Base-by-base conservation (phyloP, 441 rosid genomes). In the Pelargonium cotyledonis region DNA sequence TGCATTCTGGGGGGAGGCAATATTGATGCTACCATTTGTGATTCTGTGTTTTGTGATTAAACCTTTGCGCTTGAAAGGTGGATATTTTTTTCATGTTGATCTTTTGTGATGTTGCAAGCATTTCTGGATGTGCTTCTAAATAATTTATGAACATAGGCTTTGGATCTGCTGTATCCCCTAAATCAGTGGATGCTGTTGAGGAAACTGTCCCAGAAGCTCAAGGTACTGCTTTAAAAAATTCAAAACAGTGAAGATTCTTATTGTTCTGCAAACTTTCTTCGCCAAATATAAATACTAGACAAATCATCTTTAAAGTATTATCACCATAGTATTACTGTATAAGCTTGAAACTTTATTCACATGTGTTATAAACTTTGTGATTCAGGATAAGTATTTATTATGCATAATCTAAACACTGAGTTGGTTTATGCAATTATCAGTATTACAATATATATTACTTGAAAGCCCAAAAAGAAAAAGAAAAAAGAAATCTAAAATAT, bases 61-160 rank as follows among this genome's bases (percentile, higher is more conserved):
- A 79, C 98, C 98, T 67, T 83, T 90, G 74, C 89, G 83, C 79
- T 76, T 92, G 66, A 92, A 92, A 95, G 99, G 99, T 90, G 77
- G 57, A 15, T 53, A 14, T 21, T 51, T 73, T 73, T 31, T 35
- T 65, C 65, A 51, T 49, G 41, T 53, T 53, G 11, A 49, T 43
- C 47, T 51, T 49, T 75, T 49, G 68, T 3, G 26, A 68, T 71
- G 47, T 5, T 51, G 53, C 1, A 8, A 43, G 41, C 53, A 61
- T 70, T 67, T 67, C n/a, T 12, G 16, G 65, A 23, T 7, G 38
- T 61, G 29, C 64, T 62, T 9, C 72, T 71, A 68, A 80, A 60
- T 61, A 51, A 7, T 70, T 70, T 66, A 78, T 51, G 63, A 61
- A 66, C 69, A 21, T 88, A 94, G 98, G 98, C 79, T 94, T 91